These are phyloP conservation scores for Tremellales sp. DNA, from an alignment of 1,284 basidiomycete genomes.

Conservation along the genomic window DNA sequence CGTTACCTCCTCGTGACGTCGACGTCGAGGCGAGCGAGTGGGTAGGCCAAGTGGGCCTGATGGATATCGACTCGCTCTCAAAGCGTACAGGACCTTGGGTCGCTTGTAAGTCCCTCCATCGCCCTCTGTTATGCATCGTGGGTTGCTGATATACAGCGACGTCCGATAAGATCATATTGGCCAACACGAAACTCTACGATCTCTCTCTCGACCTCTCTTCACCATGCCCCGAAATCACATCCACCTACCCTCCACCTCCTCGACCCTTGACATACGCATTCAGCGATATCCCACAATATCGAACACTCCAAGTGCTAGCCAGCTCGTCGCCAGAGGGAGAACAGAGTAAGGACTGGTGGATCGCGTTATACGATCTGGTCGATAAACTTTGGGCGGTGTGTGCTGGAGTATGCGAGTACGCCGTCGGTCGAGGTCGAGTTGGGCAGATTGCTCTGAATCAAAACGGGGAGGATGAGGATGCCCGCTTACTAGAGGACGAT, in stretches of 20 bases:
- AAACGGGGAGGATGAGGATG: conserved; percentile 8
- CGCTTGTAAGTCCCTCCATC: conserved; percentile 29
- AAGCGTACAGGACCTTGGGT: conserved; percentile 35
- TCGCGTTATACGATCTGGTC: conserved; percentile 36
- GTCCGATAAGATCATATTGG: conserved; percentile 38
- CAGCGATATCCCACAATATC: conserved; percentile 37
- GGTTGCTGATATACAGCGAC: conserved; percentile 24
- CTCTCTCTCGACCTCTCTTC: conserved; percentile 42
- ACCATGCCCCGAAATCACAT: no score
- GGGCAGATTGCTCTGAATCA: conserved; percentile 1
- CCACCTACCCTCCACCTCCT: conserved; percentile 5
- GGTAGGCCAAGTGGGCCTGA: conserved; percentile 41
- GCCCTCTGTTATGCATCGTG: neutral
- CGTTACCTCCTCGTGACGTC: conserved; percentile 24
- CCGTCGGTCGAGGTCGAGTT: conserved; percentile 26
- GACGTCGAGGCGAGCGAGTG: conserved; percentile 18
- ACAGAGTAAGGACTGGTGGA: conserved; percentile 30
- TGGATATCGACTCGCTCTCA: conserved; percentile 35
- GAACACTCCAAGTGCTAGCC: conserved; percentile 31
- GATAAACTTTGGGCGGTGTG: conserved; percentile 36
- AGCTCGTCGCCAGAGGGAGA: conserved; percentile 9
- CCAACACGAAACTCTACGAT: conserved; percentile 37
- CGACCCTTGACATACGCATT: conserved; percentile 24
- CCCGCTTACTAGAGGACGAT: conserved; percentile 3
- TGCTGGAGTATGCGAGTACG: conserved; percentile 44